Evolutionary conservation across 2,329 filamentous ascomycete genomes (phyloP), one percentile per base, ranked within the genome.

Genomic region (Exserohilum rostratum): DNA sequence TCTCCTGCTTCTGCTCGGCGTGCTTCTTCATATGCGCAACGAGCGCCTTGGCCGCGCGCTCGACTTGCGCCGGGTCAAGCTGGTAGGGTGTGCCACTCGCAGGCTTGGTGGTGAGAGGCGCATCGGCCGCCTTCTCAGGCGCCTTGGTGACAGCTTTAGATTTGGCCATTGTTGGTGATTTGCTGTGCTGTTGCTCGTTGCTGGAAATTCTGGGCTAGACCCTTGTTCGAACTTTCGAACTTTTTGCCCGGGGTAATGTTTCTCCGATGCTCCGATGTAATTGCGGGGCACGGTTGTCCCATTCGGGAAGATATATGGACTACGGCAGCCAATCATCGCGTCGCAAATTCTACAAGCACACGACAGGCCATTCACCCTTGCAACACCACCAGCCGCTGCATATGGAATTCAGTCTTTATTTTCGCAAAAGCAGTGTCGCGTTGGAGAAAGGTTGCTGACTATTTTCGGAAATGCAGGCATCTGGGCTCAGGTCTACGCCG

Each of bases 41-140:
- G 46, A 88, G 80, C 22, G 85, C 85, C 54, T 79, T 81, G 34
- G 84, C 83, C 58, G 86, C 86, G 76, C 81, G 82, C 57, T 83
- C 73, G 47, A 85, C 84, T 78, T 88, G 75, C 22, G 69, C 62
- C 11, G 76, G 65, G 62, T 81, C 78, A 42, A 82, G 70, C 55
- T 78, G 72, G 65, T 78, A 78, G 10, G 75, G 75, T 13, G 70
- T 67, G 49, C 67, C 72, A 65, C 72, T 70, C 15, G 66, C 53
- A 44, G 62, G 64, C 61, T 73, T 76, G 37, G 70, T 76, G 33
- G 74, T 73, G 34, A 77, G 64, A 11, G 70, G 67, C 48, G 68
- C 74, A 46, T 73, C 68, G 22, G 63, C 58, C 31, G 62, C 65
- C 57, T 71, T 66, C 50, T 61, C 57, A 37, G 44, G 45, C 53